phyloP scores from a whole-genome alignment of 1,139 yeast species.

The Lizanozyma gosingica region DNA sequence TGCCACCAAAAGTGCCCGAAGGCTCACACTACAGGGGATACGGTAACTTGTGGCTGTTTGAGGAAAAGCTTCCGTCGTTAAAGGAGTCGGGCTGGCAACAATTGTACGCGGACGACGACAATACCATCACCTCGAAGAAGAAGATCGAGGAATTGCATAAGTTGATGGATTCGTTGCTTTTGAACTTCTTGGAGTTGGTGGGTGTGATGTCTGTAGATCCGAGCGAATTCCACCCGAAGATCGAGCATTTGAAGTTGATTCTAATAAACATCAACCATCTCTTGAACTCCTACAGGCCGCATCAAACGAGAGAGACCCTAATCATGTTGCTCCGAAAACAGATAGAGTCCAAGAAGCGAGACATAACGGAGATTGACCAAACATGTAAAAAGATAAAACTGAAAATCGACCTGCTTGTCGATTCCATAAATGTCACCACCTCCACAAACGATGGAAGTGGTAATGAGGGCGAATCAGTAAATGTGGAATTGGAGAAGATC shows the following conservation, averaged over 20 bases:
- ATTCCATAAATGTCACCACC: too few species aligned
- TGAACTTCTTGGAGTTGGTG: constrained; percentile 65
- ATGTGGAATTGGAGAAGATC: too few species aligned
- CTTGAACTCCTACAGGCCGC: constrained; percentile 79
- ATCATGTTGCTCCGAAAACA: constrained; percentile 62
- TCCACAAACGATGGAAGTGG: too few species aligned
- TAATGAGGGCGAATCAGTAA: too few species aligned
- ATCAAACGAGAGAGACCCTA: constrained; percentile 77
- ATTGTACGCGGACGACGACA: constrained; percentile 43
- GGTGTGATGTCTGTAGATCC: constrained; percentile 71
- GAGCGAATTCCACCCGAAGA: constrained; percentile 50
- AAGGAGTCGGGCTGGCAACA: constrained; percentile 63
- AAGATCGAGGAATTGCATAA: constrained; percentile 62
- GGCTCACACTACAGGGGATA: constrained; percentile 64
- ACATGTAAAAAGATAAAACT: constrained; percentile 36
- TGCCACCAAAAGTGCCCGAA: constrained; percentile 60
- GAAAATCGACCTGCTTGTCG: constrained; percentile 25
- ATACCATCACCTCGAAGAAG: constrained; percentile 38
- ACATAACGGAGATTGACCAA: constrained; percentile 42
- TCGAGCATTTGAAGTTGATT: constrained; percentile 66
- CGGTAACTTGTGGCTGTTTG: constrained; percentile 74
- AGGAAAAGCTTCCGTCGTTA: constrained; percentile 61
- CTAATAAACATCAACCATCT: constrained; percentile 78
- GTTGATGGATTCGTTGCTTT: constrained; percentile 56
- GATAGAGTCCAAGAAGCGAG: constrained; percentile 43